Conservation (phyloP, 139 green algal species). For the Edaphochlamys debaryana region DNA sequence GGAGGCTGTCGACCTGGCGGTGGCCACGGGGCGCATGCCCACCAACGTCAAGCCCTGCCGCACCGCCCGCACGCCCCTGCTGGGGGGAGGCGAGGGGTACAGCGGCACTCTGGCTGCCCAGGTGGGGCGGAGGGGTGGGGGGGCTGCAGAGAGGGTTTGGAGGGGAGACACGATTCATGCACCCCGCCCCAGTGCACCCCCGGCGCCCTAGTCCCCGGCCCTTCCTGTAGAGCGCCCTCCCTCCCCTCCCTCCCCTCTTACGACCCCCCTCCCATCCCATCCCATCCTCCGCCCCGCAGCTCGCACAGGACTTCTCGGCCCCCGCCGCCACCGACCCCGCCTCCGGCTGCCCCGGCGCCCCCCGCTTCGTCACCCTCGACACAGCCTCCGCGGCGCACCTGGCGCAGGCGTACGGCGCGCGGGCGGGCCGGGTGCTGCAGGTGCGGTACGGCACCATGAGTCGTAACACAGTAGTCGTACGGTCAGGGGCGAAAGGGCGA, state of each 20-base stretch:
- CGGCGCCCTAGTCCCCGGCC: too few relatives aligned
- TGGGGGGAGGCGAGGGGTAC: constrained; percentile 77
- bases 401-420: constrained; percentile 89
- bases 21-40: constrained; percentile 52
- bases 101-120: constrained; percentile 76
- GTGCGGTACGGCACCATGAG: too few relatives aligned
- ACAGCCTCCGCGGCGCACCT: constrained; percentile 82
- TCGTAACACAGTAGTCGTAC: too few relatives aligned
- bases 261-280: too few relatives aligned
- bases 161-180: background rate
- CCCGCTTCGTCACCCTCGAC: too few relatives aligned
- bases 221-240: too few relatives aligned
- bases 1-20: constrained; percentile 75
- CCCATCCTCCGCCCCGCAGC: too few relatives aligned
- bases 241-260: too few relatives aligned
- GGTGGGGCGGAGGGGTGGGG: constrained; percentile 25
- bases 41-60: constrained; percentile 58
- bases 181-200: too few relatives aligned
- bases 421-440: constrained; percentile 75
- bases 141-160: background rate
- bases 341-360: too few relatives aligned
- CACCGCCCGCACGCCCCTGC: constrained; percentile 74
- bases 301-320: constrained; percentile 38
- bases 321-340: background rate
- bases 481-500: too few relatives aligned